These are phyloP conservation scores for Haplosporangium sp. DNA, from an alignment of 371 early-diverging fungal genomes.

Conservation along the genomic window DNA sequence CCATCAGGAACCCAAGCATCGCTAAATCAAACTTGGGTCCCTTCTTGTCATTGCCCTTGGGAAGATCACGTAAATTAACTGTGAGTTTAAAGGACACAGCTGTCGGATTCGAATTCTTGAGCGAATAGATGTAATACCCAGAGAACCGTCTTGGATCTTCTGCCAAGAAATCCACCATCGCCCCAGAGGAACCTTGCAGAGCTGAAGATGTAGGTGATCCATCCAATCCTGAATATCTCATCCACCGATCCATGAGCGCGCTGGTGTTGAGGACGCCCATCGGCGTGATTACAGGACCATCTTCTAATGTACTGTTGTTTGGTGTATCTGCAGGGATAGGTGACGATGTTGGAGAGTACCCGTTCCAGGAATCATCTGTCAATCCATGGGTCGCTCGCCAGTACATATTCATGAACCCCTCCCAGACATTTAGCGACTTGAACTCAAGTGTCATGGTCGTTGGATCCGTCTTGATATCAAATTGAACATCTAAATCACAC, in stretches of 20 bases:
- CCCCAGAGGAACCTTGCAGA: neutral
- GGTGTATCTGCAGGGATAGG: slow-evolving; percentile 28
- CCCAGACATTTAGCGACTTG: slow-evolving; percentile 42
- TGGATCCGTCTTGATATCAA: slow-evolving; percentile 24
- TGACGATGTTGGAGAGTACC: slow-evolving; percentile 13
- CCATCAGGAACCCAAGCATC: slow-evolving; percentile 39
- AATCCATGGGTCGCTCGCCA: slow-evolving; percentile 48
- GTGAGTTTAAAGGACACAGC: slow-evolving; percentile 23
- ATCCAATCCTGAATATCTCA: slow-evolving; percentile 37
- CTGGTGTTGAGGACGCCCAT: slow-evolving; percentile 23
- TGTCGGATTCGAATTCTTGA: slow-evolving; percentile 24
- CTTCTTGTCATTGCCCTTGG: neutral
- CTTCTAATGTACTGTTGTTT: neutral
- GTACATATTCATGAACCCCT: slow-evolving; percentile 54
- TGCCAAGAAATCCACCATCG: slow-evolving; percentile 21
- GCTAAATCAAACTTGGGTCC: slow-evolving; percentile 30
- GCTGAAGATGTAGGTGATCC: slow-evolving; percentile 31
- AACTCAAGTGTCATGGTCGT: slow-evolving; percentile 13
- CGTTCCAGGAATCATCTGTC: slow-evolving; percentile 46
- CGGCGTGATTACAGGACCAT: slow-evolving; percentile 19
- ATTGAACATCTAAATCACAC: slow-evolving; percentile 28
- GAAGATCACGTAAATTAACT: slow-evolving; percentile 24
- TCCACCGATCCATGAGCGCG: slow-evolving; percentile 36
- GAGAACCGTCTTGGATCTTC: slow-evolving; percentile 49
- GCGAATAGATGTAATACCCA: slow-evolving; percentile 46